Evolutionary conservation across 805 yeast species (phyloP).

Genomic region (Brettanomyces custersianus): DNA sequence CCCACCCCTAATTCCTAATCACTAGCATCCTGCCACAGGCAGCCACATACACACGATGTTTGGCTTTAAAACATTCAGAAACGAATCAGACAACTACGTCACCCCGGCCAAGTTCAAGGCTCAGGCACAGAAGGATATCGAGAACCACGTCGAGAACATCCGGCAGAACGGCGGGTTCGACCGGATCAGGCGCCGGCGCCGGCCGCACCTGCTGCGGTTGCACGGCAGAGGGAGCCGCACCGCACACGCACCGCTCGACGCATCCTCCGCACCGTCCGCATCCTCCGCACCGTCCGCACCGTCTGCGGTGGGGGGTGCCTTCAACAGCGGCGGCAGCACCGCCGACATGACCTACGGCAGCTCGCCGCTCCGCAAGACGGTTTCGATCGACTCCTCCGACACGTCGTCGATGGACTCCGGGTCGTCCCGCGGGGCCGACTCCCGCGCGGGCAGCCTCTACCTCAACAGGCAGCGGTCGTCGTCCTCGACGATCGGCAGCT

Average conservation of each 20-base stretch:
- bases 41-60: constrained; percentile 16
- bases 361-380: constrained; percentile 23
- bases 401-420: constrained; percentile 18
- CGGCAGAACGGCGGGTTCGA: constrained; percentile 4
- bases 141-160: constrained; percentile 17
- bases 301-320: neutral
- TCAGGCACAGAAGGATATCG: constrained; percentile 25
- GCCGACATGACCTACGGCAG: constrained; percentile 21
- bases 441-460: constrained; percentile 5
- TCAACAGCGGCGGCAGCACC: neutral
- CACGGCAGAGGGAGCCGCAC: neutral
- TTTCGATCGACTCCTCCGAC: constrained; percentile 17
- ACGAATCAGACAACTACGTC: constrained; percentile 17
- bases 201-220: neutral
- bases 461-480: constrained; percentile 7
- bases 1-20: too few species aligned
- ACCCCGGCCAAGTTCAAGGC: constrained; percentile 26
- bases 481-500: constrained; percentile 6
- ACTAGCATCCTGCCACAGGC: too few species aligned
- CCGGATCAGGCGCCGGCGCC: neutral
- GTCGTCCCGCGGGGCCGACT: neutral
- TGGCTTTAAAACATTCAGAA: constrained; percentile 21
- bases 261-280: neutral
- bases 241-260: neutral
- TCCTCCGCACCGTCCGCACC: neutral